Percentiles rank a stretch among this genome's conserved stretches.
These are phyloP conservation scores for Niebla homalea DNA, from an alignment of 495 filamentous ascomycete genomes.

Conservation along the genomic window DNA sequence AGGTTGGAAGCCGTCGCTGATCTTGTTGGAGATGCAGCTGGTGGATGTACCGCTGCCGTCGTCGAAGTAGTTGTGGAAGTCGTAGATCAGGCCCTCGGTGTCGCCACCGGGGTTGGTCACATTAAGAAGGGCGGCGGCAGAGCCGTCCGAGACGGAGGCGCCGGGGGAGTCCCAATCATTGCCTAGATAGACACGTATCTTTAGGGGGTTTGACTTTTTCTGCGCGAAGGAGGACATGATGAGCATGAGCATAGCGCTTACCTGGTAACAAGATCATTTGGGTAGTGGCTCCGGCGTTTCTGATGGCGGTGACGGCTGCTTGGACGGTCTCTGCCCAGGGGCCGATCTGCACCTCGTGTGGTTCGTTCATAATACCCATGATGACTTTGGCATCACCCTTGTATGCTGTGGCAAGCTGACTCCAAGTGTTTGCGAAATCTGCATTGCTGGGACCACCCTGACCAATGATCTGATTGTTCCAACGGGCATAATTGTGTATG, in stretches of 20 bases:
- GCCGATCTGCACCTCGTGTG: slow-evolving; percentile 36
- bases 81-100: slow-evolving; percentile 41
- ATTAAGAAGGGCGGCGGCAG: slow-evolving; percentile 31
- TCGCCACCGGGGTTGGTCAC: slow-evolving; percentile 42
- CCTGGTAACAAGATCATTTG: slow-evolving; percentile 41
- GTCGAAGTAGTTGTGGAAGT: slow-evolving; percentile 46
- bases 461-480: slow-evolving; percentile 45
- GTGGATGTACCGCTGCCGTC: slow-evolving; percentile 40
- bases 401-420: slow-evolving; percentile 43
- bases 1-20: slow-evolving; percentile 31
- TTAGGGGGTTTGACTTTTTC: slow-evolving; percentile 2
- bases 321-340: slow-evolving; percentile 41
- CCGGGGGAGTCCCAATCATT: slow-evolving; percentile 36
- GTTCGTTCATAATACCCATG: slow-evolving; percentile 56
- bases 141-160: slow-evolving; percentile 31
- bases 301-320: slow-evolving; percentile 43
- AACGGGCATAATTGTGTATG: slow-evolving; percentile 47
- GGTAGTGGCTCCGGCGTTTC: slow-evolving; percentile 40
- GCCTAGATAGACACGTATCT: slow-evolving; percentile 13
- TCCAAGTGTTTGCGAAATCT: slow-evolving; percentile 44
- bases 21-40: slow-evolving; percentile 39
- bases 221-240: background rate
- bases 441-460: slow-evolving; percentile 30
- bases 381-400: slow-evolving; percentile 30
- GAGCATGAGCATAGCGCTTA: background rate